These are phyloP conservation scores for Cladophialophora chaetospira DNA, from an alignment of 2,329 filamentous ascomycete genomes.

Conservation along the genomic window DNA sequence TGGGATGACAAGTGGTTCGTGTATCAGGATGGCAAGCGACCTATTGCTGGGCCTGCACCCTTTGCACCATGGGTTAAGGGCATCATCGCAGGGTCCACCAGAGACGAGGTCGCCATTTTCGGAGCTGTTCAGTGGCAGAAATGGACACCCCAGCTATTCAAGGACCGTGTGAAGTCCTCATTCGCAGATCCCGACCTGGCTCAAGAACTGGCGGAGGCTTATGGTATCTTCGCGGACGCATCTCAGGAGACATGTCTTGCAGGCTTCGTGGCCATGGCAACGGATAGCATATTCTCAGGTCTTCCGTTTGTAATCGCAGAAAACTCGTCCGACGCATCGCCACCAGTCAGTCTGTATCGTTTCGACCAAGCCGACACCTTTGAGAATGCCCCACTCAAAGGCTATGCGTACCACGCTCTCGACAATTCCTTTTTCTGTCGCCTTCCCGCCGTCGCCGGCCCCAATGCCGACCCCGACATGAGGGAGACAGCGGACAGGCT, in stretches of 20 bases:
- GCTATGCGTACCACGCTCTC: conserved; percentile 18
- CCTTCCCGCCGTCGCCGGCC: conserved; percentile 17
- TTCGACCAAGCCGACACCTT: conserved; percentile 20
- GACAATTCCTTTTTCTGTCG: conserved; percentile 23
- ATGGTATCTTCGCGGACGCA: conserved; percentile 8
- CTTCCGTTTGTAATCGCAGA: conserved; percentile 18
- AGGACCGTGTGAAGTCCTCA: conserved; percentile 6
- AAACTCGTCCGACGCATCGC: background rate
- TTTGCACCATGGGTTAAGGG: conserved; percentile 20
- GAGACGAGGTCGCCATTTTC: conserved; percentile 17
- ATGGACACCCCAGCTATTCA: conserved; percentile 12
- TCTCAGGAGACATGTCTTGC: conserved; percentile 7
- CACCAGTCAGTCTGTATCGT: conserved; percentile 19
- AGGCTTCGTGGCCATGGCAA: conserved; percentile 17
- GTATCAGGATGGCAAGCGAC: conserved; percentile 16
- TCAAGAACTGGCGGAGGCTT: conserved; percentile 11
- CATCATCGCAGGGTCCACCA: conserved; percentile 14
- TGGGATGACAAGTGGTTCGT: conserved; percentile 22
- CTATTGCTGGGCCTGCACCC: conserved; percentile 18
- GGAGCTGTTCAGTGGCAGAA: conserved; percentile 8
- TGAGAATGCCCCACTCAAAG: conserved; percentile 9
- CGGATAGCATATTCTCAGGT: conserved; percentile 16
- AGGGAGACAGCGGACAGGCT: conserved; percentile 13
- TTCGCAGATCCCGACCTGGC: conserved; percentile 9
- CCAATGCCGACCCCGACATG: conserved; percentile 7